These are phyloP conservation scores for Coemansia sp. DNA, from an alignment of 192 early-diverging fungal genomes.

Conservation along the genomic window DNA sequence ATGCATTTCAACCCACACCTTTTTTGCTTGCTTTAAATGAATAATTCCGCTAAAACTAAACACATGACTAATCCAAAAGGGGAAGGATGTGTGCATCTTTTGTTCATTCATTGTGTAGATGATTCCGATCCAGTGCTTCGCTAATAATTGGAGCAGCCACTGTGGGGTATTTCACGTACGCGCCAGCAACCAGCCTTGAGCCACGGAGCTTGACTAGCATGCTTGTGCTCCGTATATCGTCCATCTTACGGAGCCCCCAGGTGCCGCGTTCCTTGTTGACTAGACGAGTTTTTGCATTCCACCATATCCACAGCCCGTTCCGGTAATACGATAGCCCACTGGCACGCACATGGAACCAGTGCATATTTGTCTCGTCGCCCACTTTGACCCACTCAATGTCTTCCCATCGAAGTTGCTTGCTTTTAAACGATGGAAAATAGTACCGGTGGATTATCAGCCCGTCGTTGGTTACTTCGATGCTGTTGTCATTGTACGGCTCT, in stretches of 20 bases:
- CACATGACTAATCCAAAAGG: not conserved
- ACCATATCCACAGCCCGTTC: conserved; percentile 17
- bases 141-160: conserved; percentile 20
- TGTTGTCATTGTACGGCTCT: conserved; percentile 16
- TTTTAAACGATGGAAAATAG: conserved; percentile 17
- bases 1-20: not conserved
- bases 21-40: not conserved
- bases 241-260: conserved; percentile 5
- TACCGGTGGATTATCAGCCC: conserved; percentile 20
- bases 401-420: conserved; percentile 13
- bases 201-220: conserved; percentile 21
- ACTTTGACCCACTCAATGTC: conserved; percentile 17
- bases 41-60: not conserved
- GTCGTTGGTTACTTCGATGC: conserved; percentile 5
- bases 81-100: not conserved
- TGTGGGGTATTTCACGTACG: conserved; percentile 14
- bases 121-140: conserved; percentile 6
- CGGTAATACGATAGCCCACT: conserved; percentile 16
- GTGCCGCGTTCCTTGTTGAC: not conserved
- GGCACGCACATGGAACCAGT: conserved; percentile 17
- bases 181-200: conserved; percentile 12
- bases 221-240: conserved; percentile 9
- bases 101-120: conserved; percentile 16
- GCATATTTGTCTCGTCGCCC: conserved; percentile 13
- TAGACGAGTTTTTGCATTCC: conserved; percentile 15